Conservation (phyloP, 345 rosid species). For the Acer saccharum region DNA sequence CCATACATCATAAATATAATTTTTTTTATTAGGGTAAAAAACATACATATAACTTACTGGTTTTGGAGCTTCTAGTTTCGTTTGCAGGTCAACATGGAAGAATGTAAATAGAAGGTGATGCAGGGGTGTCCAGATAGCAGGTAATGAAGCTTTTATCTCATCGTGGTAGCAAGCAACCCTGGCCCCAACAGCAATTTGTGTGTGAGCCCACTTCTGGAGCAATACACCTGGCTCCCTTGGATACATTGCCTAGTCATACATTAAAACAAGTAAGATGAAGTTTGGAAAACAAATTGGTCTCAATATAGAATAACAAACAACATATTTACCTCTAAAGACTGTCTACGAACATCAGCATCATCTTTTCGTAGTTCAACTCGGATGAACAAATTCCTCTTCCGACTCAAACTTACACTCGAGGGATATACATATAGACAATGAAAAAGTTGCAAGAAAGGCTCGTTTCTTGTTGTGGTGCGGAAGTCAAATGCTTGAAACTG, state of each 20-base stretch:
- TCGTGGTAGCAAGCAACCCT: constrained; percentile 90
- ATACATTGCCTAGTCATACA: constrained; percentile 71
- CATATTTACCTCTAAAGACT: constrained; percentile 80
- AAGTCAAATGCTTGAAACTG: constrained; percentile 97
- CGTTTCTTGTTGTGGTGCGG: constrained; percentile 87
- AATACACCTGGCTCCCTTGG: constrained; percentile 77
- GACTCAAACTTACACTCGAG: constrained; percentile 76
- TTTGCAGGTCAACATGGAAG: constrained; percentile 95
- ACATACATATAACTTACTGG: constrained; percentile 58
- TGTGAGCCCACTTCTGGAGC: constrained; percentile 86
- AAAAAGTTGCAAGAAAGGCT: constrained; percentile 97
- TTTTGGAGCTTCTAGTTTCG: constrained; percentile 97
- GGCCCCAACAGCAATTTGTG: constrained; percentile 87
- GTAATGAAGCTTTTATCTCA: constrained; percentile 85
- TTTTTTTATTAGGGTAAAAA: neutral
- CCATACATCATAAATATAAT: neutral
- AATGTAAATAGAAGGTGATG: constrained; percentile 98
- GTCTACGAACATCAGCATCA: constrained; percentile 87
- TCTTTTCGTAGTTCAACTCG: constrained; percentile 93
- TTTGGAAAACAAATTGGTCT: constrained; percentile 14
- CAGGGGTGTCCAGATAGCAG: constrained; percentile 89
- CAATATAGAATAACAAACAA: constrained; percentile 14
- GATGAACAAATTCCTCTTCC: constrained; percentile 89
- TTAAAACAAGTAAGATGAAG: constrained; percentile 23
- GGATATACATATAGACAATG: constrained; percentile 97